These are phyloP conservation scores for Alternaria consortialis DNA, from an alignment of 2,329 filamentous ascomycete species.

Conservation along the genomic window DNA sequence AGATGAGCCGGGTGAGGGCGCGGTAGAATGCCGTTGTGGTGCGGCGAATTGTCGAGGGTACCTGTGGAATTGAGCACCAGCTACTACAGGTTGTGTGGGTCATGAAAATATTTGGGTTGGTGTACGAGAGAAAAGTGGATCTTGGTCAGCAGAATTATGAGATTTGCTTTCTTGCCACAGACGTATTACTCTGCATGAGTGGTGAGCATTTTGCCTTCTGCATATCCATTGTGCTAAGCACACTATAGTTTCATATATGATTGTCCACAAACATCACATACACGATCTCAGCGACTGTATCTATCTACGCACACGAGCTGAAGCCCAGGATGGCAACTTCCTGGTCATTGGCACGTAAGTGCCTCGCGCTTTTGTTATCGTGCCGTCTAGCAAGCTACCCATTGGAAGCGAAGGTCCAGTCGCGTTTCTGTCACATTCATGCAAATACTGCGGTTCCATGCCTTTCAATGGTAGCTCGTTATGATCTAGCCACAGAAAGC, in stretches of 20 bases:
- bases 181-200: not conserved
- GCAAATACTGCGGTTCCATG: too few species aligned
- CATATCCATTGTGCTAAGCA: not conserved
- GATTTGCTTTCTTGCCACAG: not conserved
- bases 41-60: constrained; percentile 72
- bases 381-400: too few species aligned
- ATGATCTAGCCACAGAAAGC: not conserved
- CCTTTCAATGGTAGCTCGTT: too few species aligned
- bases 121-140: not conserved
- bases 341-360: too few species aligned
- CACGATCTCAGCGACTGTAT: not conserved
- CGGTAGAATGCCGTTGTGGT: constrained; percentile 64
- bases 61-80: constrained; percentile 63
- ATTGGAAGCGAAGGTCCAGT: too few species aligned
- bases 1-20: constrained; percentile 59
- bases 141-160: not conserved
- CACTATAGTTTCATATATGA: not conserved
- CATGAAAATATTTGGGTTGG: not conserved
- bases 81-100: not conserved
- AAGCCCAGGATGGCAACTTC: too few species aligned
- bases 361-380: too few species aligned
- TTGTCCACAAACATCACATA: not conserved
- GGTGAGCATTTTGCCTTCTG: not conserved
- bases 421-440: too few species aligned
- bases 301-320: not conserved